Conservation (phyloP, 2,329 filamentous ascomycete species). For the Trichoderma citrinoviride region DNA sequence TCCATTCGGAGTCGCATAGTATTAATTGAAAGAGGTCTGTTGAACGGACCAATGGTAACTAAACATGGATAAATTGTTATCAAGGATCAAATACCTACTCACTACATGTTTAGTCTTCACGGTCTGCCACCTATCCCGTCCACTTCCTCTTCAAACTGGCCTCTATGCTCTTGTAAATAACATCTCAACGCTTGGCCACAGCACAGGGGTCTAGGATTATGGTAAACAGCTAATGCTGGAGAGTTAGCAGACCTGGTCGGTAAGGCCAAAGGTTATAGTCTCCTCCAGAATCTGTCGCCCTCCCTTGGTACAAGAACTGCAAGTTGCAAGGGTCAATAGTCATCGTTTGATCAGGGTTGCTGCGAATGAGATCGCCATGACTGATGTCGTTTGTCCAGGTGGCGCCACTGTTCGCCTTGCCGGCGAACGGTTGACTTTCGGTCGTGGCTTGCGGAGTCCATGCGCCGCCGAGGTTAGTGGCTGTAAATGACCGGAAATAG, state of each 20-base stretch:
- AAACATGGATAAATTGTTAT: not conserved
- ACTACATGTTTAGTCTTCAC: not conserved
- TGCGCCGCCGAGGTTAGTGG: not conserved
- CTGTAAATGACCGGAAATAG: slow-evolving; percentile 10
- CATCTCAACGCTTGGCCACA: too few relatives aligned
- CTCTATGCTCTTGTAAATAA: too few relatives aligned
- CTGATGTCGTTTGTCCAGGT: slow-evolving; percentile 16
- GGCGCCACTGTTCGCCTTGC: slow-evolving; percentile 12
- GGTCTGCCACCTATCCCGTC: too few relatives aligned
- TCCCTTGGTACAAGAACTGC: slow-evolving; percentile 4
- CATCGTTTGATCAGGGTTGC: slow-evolving; percentile 9
- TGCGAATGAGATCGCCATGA: slow-evolving; percentile 4
- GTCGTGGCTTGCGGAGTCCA: slow-evolving; percentile 7
- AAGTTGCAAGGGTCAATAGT: slow-evolving; percentile 9
- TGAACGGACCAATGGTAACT: not conserved
- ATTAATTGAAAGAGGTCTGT: too few relatives aligned
- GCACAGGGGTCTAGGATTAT: too few relatives aligned
- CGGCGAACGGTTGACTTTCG: slow-evolving; percentile 1
- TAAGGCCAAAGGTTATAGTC: not conserved
- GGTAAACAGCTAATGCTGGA: not conserved
- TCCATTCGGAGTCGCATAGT: too few relatives aligned
- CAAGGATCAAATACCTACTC: not conserved
- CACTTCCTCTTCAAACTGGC: too few relatives aligned
- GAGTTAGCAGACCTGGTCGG: slow-evolving; percentile 4
- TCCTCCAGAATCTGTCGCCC: not conserved